A percentile compares a stretch with the other conserved stretches of the same genome.
These are phyloP conservation scores for Picea sitchensis DNA, from an alignment of 75 land plant genomes.

Conservation along the genomic window DNA sequence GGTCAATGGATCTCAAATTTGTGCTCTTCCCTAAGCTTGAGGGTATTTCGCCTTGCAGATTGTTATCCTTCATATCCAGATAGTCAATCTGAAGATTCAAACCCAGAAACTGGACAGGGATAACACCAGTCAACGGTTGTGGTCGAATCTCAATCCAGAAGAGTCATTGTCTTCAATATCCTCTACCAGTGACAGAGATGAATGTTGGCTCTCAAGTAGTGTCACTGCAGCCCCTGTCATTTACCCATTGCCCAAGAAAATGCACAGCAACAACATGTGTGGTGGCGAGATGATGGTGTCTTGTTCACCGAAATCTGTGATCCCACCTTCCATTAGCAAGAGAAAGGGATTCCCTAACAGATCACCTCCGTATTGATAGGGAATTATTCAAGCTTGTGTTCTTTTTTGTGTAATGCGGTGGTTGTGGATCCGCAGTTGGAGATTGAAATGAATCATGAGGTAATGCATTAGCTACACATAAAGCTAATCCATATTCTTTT, in stretches of 20 bases:
- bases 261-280: not conserved
- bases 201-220: not conserved
- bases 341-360: constrained; percentile 11
- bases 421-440: not conserved
- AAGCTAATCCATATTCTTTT: too few species aligned
- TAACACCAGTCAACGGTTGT: too few species aligned
- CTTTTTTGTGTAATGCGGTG: not conserved
- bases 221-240: not conserved
- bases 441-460: too few species aligned
- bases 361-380: not conserved
- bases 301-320: not conserved
- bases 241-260: not conserved
- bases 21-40: too few species aligned
- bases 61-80: too few species aligned
- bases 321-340: not conserved
- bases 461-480: too few species aligned
- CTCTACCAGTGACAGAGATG: not conserved
- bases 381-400: not conserved
- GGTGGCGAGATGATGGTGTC: not conserved
- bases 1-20: too few species aligned
- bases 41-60: too few species aligned
- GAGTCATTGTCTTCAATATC: constrained; percentile 1
- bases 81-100: too few species aligned
- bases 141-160: too few species aligned
- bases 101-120: too few species aligned